Conservation (phyloP, 1,284 basidiomycete species). For the Ceraceosorus guamensis region DNA sequence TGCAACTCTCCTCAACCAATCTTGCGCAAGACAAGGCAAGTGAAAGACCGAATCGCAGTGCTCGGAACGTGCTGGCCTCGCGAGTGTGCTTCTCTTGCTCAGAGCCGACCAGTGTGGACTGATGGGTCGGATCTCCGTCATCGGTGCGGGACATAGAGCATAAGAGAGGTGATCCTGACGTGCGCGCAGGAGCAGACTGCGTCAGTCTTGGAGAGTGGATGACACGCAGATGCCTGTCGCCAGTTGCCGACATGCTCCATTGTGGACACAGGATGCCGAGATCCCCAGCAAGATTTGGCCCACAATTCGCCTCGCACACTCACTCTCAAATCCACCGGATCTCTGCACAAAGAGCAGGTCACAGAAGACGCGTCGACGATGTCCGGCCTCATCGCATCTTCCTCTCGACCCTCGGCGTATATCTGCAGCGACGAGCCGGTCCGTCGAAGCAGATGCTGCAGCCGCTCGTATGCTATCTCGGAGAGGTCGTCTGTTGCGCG, state of each 20-base stretch:
- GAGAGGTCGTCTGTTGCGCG: slow-evolving; percentile 1
- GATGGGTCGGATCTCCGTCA: slow-evolving; percentile 9
- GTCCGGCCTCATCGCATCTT: no score
- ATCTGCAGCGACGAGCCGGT: slow-evolving; percentile 4
- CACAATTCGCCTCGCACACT: no score
- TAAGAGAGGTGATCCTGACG: slow-evolving; percentile 51
- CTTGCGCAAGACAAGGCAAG: slow-evolving; percentile 61
- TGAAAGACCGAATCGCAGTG: slow-evolving; percentile 60
- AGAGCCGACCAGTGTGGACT: slow-evolving; percentile 12
- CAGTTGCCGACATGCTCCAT: no score
- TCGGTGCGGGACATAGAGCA: slow-evolving; percentile 54
- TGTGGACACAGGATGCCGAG: no score
- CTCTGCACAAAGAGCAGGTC: no score
- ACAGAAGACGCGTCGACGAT: no score
- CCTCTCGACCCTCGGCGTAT: slow-evolving; percentile 8
- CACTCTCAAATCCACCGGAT: no score
- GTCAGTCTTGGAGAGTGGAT: no score
- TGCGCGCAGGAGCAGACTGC: no score
- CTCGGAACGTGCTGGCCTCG: background rate
- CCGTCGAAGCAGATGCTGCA: slow-evolving; percentile 18
- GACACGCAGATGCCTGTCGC: no score
- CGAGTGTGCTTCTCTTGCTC: background rate
- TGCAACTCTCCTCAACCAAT: slow-evolving; percentile 53
- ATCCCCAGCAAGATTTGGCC: no score
- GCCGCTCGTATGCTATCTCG: slow-evolving; percentile 21